These are phyloP conservation scores for Tuber indicum DNA, from an alignment of 495 filamentous ascomycete genomes.

Conservation along the genomic window DNA sequence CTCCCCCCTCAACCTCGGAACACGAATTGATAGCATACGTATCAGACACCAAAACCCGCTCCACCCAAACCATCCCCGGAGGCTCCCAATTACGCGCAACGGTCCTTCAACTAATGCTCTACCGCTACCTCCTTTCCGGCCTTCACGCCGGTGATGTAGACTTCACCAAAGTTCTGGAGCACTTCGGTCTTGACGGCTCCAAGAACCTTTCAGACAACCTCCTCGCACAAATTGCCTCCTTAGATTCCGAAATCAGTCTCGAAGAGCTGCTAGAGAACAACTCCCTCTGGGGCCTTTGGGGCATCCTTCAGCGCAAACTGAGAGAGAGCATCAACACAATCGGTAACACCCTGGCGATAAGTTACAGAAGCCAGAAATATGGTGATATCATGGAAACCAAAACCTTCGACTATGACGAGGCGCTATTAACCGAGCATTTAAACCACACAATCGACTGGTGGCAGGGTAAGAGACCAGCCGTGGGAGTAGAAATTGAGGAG, in stretches of 20 bases:
- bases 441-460: conserved; percentile 73
- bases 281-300: conserved; percentile 58
- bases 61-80: conserved; percentile 54
- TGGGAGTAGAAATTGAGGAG: conserved; percentile 82
- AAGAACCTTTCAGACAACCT: conserved; percentile 69
- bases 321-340: conserved; percentile 51
- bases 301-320: conserved; percentile 56
- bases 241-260: conserved; percentile 56
- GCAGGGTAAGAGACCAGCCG: conserved; percentile 66
- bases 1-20: neutral
- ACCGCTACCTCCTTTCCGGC: conserved; percentile 74
- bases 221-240: conserved; percentile 64
- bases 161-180: conserved; percentile 57
- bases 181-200: conserved; percentile 61
- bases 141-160: conserved; percentile 67
- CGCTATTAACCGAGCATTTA: conserved; percentile 58
- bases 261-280: conserved; percentile 55
- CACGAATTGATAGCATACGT: conserved; percentile 58
- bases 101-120: conserved; percentile 80
- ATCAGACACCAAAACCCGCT: conserved; percentile 82
- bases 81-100: conserved; percentile 67
- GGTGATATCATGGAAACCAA: conserved; percentile 60
- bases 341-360: conserved; percentile 56
- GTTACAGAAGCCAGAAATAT: conserved; percentile 52
- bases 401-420: conserved; percentile 62